Conservation (phyloP, 202 grass and related monocot genomes). For the Cymbopogon flexuosus region DNA sequence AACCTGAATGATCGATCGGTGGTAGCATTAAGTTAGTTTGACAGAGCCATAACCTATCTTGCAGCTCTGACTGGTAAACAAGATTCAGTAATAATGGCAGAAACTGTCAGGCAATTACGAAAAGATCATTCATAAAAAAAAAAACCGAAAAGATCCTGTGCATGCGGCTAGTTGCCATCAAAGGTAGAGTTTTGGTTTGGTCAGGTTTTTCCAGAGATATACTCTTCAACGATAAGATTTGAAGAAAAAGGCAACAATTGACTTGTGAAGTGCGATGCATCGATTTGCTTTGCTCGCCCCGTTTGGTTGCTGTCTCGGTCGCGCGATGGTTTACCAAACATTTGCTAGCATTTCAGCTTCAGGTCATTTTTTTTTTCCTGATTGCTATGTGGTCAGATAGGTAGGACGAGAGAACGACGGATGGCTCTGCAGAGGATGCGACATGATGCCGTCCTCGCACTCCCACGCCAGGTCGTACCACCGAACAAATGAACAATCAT, state of each 20-base stretch:
- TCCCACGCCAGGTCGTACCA: not conserved
- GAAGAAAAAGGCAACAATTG: not conserved
- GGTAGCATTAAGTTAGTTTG: not conserved
- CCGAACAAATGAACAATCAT: not conserved
- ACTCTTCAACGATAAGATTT: not conserved
- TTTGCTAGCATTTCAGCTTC: not conserved
- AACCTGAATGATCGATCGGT: conserved; percentile 34
- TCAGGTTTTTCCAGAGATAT: not conserved
- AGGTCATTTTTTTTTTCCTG: not conserved
- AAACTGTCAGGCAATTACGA: not conserved
- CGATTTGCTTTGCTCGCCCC: not conserved
- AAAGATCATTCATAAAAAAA: no score
- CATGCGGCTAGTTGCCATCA: not conserved
- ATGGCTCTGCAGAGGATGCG: not conserved
- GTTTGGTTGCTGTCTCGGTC: not conserved
- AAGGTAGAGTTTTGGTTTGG: not conserved
- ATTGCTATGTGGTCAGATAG: not conserved
- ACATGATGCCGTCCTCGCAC: conserved; percentile 27
- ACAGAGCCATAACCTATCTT: not conserved
- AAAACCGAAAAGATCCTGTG: not conserved
- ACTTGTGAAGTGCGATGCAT: not conserved
- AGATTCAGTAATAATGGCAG: not conserved
- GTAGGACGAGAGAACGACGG: not conserved
- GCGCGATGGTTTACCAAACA: conserved; percentile 20
- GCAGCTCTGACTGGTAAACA: not conserved